phyloP scores from a whole-genome alignment of 805 yeast genomes.

The Zygotorulaspora danielsina region DNA sequence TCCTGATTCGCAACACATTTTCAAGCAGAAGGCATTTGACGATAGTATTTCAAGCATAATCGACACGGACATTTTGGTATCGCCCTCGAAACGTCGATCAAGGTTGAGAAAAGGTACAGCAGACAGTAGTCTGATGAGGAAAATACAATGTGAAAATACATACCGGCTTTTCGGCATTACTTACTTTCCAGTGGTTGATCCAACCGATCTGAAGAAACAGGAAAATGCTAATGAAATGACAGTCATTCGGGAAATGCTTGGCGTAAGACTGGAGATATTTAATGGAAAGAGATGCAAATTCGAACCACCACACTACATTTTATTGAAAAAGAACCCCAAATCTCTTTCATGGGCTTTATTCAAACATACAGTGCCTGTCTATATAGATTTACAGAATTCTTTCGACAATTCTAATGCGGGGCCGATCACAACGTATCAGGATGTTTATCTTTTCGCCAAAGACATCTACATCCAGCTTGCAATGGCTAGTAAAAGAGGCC shows the following conservation, averaged over 20 bases:
- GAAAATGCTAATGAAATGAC: slow-evolving; percentile 13
- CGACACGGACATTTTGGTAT: slow-evolving; percentile 23
- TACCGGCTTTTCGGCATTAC: slow-evolving; percentile 41
- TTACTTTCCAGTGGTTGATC: slow-evolving; percentile 39
- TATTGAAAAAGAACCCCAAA: slow-evolving; percentile 32
- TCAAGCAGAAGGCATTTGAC: slow-evolving; percentile 29
- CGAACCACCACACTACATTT: slow-evolving; percentile 37
- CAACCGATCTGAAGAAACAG: slow-evolving; percentile 26
- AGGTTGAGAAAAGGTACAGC: slow-evolving; percentile 4
- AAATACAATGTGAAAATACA: slow-evolving; percentile 32
- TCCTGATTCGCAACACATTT: background rate
- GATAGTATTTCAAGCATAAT: slow-evolving; percentile 21
- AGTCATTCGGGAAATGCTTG: slow-evolving; percentile 29
- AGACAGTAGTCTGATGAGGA: background rate
- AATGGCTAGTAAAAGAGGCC: slow-evolving; percentile 13
- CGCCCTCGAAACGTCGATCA: slow-evolving; percentile 30
- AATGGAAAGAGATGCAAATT: slow-evolving; percentile 27
- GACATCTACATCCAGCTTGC: slow-evolving; percentile 23
- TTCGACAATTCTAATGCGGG: slow-evolving; percentile 21
- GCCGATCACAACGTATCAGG: slow-evolving; percentile 12
- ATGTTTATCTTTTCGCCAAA: slow-evolving; percentile 29
- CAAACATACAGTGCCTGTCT: slow-evolving; percentile 39
- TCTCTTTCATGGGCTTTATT: slow-evolving; percentile 33
- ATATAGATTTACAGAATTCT: slow-evolving; percentile 19
- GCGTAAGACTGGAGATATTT: slow-evolving; percentile 40